Evolutionary conservation across 2,329 filamentous ascomycete species (phyloP).

Genomic region (Xylariaceae sp.): DNA sequence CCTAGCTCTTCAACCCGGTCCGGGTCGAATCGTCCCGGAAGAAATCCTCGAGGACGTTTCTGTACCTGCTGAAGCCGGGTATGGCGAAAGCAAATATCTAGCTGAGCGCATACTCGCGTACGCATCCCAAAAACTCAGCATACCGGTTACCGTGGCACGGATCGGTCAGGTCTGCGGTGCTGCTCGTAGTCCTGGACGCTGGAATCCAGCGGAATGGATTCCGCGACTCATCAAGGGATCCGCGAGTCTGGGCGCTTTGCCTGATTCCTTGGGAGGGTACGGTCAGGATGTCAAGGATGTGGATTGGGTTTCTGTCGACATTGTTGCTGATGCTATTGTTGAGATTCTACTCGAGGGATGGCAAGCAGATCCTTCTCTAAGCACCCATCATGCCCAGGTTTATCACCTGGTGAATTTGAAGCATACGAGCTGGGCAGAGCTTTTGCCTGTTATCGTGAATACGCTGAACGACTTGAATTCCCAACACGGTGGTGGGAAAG

Average conservation of each 20-base stretch:
- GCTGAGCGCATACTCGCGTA: slow-evolving; percentile 1
- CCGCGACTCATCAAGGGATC: slow-evolving; percentile 12
- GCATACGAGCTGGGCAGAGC: neutral
- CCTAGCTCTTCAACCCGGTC: neutral
- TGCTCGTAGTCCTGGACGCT: slow-evolving; percentile 3
- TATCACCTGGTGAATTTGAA: slow-evolving; percentile 8
- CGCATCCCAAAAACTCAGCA: neutral
- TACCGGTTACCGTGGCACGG: slow-evolving; percentile 5
- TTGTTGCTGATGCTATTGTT: slow-evolving; percentile 6
- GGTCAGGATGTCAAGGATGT: slow-evolving; percentile 1
- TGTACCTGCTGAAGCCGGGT: neutral
- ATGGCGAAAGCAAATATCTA: slow-evolving; percentile 5
- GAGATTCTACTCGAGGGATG: neutral
- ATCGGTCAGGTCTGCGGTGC: slow-evolving; percentile 12
- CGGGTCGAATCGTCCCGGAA: neutral
- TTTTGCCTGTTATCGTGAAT: neutral
- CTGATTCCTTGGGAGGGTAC: slow-evolving; percentile 7
- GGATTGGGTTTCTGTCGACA: slow-evolving; percentile 10
- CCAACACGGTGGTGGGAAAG: neutral
- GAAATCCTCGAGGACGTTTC: neutral
- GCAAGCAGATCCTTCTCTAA: neutral
- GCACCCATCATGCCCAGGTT: neutral
- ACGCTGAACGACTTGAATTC: neutral
- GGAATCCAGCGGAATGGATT: slow-evolving; percentile 15
- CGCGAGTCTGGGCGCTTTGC: slow-evolving; percentile 8